Evolutionary conservation across 2,329 filamentous ascomycete genomes (phyloP).

Genomic region (Clonostachys sp.): DNA sequence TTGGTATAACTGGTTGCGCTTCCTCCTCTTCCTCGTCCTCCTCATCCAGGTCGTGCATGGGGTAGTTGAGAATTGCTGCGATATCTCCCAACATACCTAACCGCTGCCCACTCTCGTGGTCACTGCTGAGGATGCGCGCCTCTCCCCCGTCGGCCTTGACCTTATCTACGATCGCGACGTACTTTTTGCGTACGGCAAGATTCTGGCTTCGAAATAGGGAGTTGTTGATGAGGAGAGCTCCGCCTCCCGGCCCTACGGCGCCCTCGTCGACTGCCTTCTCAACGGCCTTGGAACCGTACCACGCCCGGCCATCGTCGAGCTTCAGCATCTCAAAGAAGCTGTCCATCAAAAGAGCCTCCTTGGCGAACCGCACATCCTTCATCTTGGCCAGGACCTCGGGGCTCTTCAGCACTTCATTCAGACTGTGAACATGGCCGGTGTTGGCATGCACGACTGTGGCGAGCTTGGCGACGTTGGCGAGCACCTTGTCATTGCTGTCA

Average conservation of each 20-base stretch:
- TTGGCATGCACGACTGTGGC: constrained; percentile 77
- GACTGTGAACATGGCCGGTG: constrained; percentile 79
- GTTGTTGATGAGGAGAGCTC: constrained; percentile 82
- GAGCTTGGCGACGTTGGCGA: constrained; percentile 57
- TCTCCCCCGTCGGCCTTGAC: constrained; percentile 87
- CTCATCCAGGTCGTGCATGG: constrained; percentile 76
- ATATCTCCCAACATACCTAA: constrained; percentile 82
- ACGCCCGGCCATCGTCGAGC: constrained; percentile 81
- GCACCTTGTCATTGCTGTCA: constrained; percentile 60
- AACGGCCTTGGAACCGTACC: constrained; percentile 84
- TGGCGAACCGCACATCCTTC: constrained; percentile 81
- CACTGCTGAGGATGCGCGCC: constrained; percentile 81
- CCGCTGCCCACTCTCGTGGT: constrained; percentile 88
- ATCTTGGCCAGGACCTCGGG: constrained; percentile 73
- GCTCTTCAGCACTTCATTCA: constrained; percentile 82
- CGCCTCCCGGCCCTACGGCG: constrained; percentile 82
- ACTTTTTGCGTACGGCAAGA: constrained; percentile 69
- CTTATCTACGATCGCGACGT: constrained; percentile 81
- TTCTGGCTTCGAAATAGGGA: constrained; percentile 81
- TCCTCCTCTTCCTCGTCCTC: constrained; percentile 45
- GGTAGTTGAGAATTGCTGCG: constrained; percentile 87
- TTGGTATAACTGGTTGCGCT: constrained; percentile 1
- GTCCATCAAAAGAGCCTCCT: constrained; percentile 81
- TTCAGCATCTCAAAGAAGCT: constrained; percentile 74
- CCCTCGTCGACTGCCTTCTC: constrained; percentile 80